phyloP scores from a whole-genome alignment of 495 filamentous ascomycete species.

The Trichocladium uniseriatum region DNA sequence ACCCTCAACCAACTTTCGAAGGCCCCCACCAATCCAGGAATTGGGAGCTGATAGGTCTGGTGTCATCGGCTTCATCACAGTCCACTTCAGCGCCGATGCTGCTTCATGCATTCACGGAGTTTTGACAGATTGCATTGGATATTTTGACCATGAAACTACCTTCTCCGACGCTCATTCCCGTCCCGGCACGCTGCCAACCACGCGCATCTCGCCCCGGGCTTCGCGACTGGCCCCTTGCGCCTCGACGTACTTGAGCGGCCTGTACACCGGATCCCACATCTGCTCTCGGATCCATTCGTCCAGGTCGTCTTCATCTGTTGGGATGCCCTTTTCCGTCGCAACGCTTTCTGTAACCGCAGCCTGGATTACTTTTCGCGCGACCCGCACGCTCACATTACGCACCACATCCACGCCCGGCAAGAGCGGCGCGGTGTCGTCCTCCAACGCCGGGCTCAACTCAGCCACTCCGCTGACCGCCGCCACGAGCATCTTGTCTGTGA shows the following conservation, averaged over 20 bases:
- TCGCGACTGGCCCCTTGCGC: conserved; percentile 38
- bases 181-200: conserved; percentile 30
- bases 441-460: conserved; percentile 56
- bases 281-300: conserved; percentile 78
- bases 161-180: neutral
- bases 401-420: conserved; percentile 72
- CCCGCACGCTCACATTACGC: conserved; percentile 63
- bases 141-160: neutral
- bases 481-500: conserved; percentile 75
- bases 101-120: too few species aligned
- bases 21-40: too few species aligned
- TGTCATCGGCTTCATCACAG: too few species aligned
- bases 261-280: conserved; percentile 81
- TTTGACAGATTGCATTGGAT: neutral
- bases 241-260: conserved; percentile 50
- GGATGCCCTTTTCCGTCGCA: conserved; percentile 51
- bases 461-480: conserved; percentile 68
- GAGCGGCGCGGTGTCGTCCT: conserved; percentile 41
- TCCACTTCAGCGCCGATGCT: too few species aligned
- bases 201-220: conserved; percentile 52
- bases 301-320: conserved; percentile 47
- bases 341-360: conserved; percentile 61
- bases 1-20: conserved; percentile 6
- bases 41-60: too few species aligned
- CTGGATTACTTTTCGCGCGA: conserved; percentile 71